Percentiles rank a stretch among this genome's conserved stretches.
Evolutionary conservation across 169 alveolate species (phyloP).

Genomic region (Plasmodium gonderi): DNA sequence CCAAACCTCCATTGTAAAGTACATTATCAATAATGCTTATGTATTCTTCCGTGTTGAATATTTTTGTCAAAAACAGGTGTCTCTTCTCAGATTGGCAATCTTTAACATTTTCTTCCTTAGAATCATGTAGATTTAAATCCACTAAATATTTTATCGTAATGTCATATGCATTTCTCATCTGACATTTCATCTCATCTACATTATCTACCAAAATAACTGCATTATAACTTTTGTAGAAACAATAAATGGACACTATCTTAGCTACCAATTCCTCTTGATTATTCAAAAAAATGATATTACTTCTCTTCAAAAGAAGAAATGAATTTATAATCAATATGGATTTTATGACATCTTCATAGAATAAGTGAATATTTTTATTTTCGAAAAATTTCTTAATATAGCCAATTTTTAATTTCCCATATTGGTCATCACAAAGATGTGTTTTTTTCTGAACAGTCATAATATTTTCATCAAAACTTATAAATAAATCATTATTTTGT

Average conservation of each 20-base stretch:
- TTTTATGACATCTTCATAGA: slow-evolving; percentile 9
- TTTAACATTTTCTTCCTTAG: background rate
- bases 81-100: background rate
- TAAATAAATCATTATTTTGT: background rate
- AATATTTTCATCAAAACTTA: background rate
- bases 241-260: slow-evolving; percentile 15
- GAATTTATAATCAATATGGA: slow-evolving; percentile 3
- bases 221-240: background rate
- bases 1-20: slow-evolving; percentile 23
- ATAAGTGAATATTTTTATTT: background rate
- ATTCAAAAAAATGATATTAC: slow-evolving; percentile 35
- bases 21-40: background rate
- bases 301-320: slow-evolving; percentile 25
- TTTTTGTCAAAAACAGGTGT: background rate
- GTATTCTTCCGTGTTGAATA: background rate
- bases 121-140: too few relatives aligned
- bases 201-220: background rate
- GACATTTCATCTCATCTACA: background rate
- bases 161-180: background rate
- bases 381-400: slow-evolving; percentile 1
- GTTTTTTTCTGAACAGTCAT: background rate
- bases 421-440: background rate
- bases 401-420: background rate
- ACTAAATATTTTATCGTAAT: background rate
- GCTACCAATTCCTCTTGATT: background rate